These are phyloP conservation scores for Pyronema domesticum DNA, from an alignment of 495 filamentous ascomycete species.

Conservation along the genomic window DNA sequence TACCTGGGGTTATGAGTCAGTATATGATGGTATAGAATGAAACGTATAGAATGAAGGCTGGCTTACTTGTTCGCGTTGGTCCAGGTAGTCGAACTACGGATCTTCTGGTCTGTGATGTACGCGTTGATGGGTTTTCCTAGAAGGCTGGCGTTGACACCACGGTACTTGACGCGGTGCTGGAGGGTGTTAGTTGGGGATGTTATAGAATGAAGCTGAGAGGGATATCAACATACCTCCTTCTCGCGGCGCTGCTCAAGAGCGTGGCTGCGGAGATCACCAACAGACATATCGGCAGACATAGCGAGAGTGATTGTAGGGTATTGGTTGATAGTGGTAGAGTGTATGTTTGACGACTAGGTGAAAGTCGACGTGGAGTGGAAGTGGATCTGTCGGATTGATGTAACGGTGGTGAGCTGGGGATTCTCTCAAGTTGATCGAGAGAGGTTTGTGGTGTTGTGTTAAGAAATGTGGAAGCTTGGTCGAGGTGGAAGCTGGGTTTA, in stretches of 20 bases:
- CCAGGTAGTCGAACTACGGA: constrained; percentile 8
- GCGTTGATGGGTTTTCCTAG: constrained; percentile 9
- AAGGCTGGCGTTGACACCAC: constrained; percentile 17
- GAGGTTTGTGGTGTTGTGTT: background rate
- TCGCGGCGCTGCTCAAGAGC: constrained; percentile 18
- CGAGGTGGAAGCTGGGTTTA: background rate
- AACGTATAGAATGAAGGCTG: background rate
- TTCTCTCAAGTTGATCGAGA: too few species aligned
- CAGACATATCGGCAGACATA: constrained; percentile 9
- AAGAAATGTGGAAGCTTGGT: background rate
- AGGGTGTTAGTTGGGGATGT: background rate
- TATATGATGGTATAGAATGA: background rate
- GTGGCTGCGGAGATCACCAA: constrained; percentile 16
- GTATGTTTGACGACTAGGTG: too few species aligned
- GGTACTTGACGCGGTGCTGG: constrained; percentile 23
- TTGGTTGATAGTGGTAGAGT: too few species aligned
- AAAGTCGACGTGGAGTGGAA: too few species aligned
- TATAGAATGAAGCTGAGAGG: background rate
- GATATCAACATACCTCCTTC: constrained; percentile 12
- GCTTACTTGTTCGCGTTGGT: constrained; percentile 18
- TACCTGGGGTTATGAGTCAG: constrained; percentile 13
- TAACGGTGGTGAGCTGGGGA: too few species aligned
- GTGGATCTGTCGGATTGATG: too few species aligned
- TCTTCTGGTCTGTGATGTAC: background rate
- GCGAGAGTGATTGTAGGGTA: constrained; percentile 7